These are phyloP conservation scores for Infundibulicybe gibba DNA, from an alignment of 768 basidiomycete genomes.

Conservation along the genomic window DNA sequence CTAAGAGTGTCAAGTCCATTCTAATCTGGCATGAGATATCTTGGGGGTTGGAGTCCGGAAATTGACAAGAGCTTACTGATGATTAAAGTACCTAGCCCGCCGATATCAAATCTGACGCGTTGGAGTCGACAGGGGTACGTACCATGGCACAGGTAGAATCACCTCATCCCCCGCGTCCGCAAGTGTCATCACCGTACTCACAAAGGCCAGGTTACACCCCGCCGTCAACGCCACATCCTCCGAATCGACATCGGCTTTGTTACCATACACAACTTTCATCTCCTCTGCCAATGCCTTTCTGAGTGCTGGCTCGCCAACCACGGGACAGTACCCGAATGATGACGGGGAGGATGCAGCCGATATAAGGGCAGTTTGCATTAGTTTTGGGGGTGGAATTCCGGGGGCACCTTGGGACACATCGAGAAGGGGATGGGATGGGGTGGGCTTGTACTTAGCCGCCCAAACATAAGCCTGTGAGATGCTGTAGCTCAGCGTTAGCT, in stretches of 20 bases:
- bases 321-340: slow-evolving; percentile 54
- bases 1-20: slow-evolving; percentile 66
- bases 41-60: not conserved
- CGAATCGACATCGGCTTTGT: slow-evolving; percentile 37
- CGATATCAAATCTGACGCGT: slow-evolving; percentile 1
- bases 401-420: slow-evolving; percentile 79
- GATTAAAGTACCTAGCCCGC: slow-evolving; percentile 57
- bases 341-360: slow-evolving; percentile 35
- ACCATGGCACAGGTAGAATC: slow-evolving; percentile 74
- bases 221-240: slow-evolving; percentile 68
- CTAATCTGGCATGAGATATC: slow-evolving; percentile 21
- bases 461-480: slow-evolving; percentile 59
- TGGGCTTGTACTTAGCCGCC: slow-evolving; percentile 40
- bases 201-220: slow-evolving; percentile 74
- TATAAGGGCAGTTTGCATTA: slow-evolving; percentile 46
- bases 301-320: slow-evolving; percentile 53
- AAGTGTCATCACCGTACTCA: slow-evolving; percentile 55
- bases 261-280: slow-evolving; percentile 58
- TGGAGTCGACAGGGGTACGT: slow-evolving; percentile 4
- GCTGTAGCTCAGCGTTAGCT: slow-evolving; percentile 21
- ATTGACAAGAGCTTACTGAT: slow-evolving; percentile 36
- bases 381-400: slow-evolving; percentile 54
- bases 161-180: slow-evolving; percentile 71
- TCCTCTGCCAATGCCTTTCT: slow-evolving; percentile 53
- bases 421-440: slow-evolving; percentile 46